Evolutionary conservation across 2,329 filamentous ascomycete genomes (phyloP).

Genomic region (Beauveria sp.): DNA sequence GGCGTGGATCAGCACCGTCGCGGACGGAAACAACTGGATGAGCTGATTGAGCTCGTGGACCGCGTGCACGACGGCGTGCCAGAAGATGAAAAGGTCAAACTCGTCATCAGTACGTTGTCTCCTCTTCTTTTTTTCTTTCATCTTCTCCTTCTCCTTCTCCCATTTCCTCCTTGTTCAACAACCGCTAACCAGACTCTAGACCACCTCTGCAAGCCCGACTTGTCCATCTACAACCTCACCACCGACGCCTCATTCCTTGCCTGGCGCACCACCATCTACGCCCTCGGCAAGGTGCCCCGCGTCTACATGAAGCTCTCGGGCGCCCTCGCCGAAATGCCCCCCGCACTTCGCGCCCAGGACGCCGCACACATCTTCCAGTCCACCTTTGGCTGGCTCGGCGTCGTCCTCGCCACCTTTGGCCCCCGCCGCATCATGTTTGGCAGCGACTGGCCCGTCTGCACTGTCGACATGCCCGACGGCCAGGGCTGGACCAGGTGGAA

Average conservation of each 20-base stretch:
- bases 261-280: conserved; percentile 63
- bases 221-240: conserved; percentile 52
- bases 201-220: conserved; percentile 83
- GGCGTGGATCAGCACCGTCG: conserved; percentile 75
- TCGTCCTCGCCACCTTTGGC: conserved; percentile 66
- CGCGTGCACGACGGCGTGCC: conserved; percentile 54
- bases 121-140: no score
- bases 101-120: conserved; percentile 60
- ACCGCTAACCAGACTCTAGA: conserved; percentile 40
- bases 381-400: conserved; percentile 63
- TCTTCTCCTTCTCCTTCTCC: neutral
- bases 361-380: conserved; percentile 53
- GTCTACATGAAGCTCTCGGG: conserved; percentile 94
- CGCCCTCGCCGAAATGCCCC: conserved; percentile 70
- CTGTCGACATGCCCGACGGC: conserved; percentile 41
- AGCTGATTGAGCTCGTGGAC: conserved; percentile 62
- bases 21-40: conserved; percentile 65
- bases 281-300: conserved; percentile 54
- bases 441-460: conserved; percentile 91
- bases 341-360: conserved; percentile 39
- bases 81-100: conserved; percentile 51
- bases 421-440: conserved; percentile 75
- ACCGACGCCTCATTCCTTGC: conserved; percentile 52
- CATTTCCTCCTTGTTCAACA: neutral
- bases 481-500: conserved; percentile 68